Base-by-base conservation (phyloP, 108 stramenopile genomes). In the Seminavis robusta region DNA sequence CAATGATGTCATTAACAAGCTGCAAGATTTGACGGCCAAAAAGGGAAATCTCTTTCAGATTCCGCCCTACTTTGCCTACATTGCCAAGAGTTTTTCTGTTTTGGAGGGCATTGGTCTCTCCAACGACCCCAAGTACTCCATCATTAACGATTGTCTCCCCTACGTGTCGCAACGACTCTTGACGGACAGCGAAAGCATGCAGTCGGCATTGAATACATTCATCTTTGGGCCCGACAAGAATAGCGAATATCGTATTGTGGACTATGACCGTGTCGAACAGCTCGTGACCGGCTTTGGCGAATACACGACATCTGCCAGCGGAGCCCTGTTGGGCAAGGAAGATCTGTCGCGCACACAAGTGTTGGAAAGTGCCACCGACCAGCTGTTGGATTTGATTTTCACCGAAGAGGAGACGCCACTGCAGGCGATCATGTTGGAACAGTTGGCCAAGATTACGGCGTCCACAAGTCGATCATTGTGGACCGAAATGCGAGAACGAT, bases 61-160 rank as follows among this genome's bases (percentile, higher is more conserved):
- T 42, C 80, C 83, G 4, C 80, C 84, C 10, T 92, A 93, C 71
- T 94, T 92, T 69, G 86, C 88, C 0, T 94, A 94, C 76, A 93
- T 95, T 67, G 90, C 86, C 52, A 94, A 95, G 54, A 76, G 80
- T 10, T 95, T 95, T 73, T 83, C 84, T 11, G 92, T 94, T 3
- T 66, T 96, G 65, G 97, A 97, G 65, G 97, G 97, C 42, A 93
- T 98, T 40, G 97, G 97, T 10, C 61, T 98, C 8, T 77, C 71
- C 33, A 90, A 96, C 47, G 90, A 96, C 67, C 62, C 80, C 8
- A 78, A 88, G 33, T 98, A 98, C 61, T 88, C 88, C 37, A 96
- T 98, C 60, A 90, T 98, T 52, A 86, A 95, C 28, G 95, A 95
- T 67, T 98, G 97, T 65, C 65, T 90, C 11, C 97, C 95, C 5